Conservation (phyloP, 202 grass and related monocot species). For the Sporobolus alterniflorus region DNA sequence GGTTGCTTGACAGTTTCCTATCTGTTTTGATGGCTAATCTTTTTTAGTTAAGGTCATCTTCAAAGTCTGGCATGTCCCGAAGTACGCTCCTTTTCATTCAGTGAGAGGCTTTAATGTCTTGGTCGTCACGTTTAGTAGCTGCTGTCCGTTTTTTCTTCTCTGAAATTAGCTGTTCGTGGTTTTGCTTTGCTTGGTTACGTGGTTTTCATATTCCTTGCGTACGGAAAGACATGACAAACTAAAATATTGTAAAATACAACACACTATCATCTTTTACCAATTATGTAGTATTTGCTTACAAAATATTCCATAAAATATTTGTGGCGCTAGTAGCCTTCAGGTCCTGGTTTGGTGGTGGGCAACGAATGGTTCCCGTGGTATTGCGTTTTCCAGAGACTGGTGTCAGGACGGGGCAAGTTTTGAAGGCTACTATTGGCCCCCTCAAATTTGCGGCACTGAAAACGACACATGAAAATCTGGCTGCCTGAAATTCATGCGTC, state of each 20-base stretch:
- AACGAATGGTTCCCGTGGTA: slow-evolving; percentile 17
- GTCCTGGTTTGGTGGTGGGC: slow-evolving; percentile 9
- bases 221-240: slow-evolving; percentile 17
- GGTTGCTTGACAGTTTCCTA: too few species aligned
- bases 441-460: neutral
- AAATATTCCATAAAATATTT: neutral
- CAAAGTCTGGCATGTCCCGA: neutral
- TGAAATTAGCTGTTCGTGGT: neutral
- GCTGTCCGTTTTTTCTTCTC: neutral
- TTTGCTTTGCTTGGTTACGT: slow-evolving; percentile 36
- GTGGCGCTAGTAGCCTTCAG: slow-evolving; percentile 16
- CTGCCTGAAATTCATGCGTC: slow-evolving; percentile 2
- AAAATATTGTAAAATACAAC: neutral
- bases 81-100: neutral
- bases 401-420: slow-evolving; percentile 5
- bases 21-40: neutral
- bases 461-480: neutral
- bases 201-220: slow-evolving; percentile 37
- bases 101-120: neutral
- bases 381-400: slow-evolving; percentile 1
- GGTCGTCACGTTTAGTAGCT: slow-evolving; percentile 32
- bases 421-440: neutral
- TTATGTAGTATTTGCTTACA: too few species aligned
- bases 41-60: neutral
- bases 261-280: neutral